A percentile compares a stretch with the other conserved stretches of the same genome.
phyloP scores from a whole-genome alignment of 2,329 filamentous ascomycete genomes.

The Sclerotinia trifoliorum region DNA sequence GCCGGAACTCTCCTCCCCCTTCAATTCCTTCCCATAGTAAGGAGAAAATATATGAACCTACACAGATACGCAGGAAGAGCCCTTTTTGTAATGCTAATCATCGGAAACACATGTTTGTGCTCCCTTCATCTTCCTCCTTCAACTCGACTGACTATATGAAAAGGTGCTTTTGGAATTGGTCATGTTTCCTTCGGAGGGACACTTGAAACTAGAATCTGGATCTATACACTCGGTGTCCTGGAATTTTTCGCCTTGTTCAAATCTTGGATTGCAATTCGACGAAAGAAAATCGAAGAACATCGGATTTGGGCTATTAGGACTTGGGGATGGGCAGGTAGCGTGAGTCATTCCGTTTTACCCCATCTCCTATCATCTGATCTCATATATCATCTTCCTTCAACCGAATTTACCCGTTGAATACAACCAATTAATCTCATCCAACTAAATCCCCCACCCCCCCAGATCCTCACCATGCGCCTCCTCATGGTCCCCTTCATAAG shows the following conservation, averaged over 20 bases:
- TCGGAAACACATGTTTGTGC: conserved; percentile 12
- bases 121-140: background rate
- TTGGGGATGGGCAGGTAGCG: conserved; percentile 16
- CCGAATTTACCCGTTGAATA: background rate
- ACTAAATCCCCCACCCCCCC: no score
- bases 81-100: background rate
- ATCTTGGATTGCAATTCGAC: conserved; percentile 13
- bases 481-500: background rate
- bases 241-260: background rate
- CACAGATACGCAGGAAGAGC: conserved; percentile 9
- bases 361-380: background rate
- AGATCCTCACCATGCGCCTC: conserved; percentile 15
- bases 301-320: conserved; percentile 18
- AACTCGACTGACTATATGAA: background rate
- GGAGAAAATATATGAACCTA: background rate
- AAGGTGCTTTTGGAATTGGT: conserved; percentile 12
- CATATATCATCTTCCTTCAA: no score
- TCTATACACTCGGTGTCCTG: conserved; percentile 8
- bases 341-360: background rate
- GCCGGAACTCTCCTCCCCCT: conserved; percentile 17
- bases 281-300: background rate
- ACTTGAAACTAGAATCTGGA: conserved; percentile 11
- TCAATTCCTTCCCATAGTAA: conserved; percentile 15
- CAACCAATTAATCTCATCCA: no score
- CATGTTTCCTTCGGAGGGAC: conserved; percentile 12